Evolutionary conservation across 306 rosid species (phyloP).

Genomic region (Acacia confusa): DNA sequence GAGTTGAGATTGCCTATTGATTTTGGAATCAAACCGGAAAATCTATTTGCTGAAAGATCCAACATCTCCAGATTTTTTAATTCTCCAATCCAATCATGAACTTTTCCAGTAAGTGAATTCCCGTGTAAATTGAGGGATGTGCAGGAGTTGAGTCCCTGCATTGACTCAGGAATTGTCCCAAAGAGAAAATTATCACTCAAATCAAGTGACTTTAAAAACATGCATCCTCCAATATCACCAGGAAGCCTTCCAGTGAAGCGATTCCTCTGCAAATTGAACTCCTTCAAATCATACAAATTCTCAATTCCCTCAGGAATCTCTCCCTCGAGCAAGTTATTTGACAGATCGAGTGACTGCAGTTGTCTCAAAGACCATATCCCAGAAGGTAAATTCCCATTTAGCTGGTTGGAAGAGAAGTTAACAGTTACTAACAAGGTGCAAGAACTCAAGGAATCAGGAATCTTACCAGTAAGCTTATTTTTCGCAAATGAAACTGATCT

Average conservation of each 20-base stretch:
- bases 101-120: conserved; percentile 62
- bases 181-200: conserved; percentile 69
- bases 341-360: conserved; percentile 70
- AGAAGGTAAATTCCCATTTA: conserved; percentile 62
- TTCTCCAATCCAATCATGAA: conserved; percentile 89
- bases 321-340: conserved; percentile 74
- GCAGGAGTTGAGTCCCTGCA: conserved; percentile 66
- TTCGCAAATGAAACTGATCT: conserved; percentile 64
- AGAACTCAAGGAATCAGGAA: conserved; percentile 75
- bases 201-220: conserved; percentile 60
- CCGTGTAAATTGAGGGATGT: conserved; percentile 60
- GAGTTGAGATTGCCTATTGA: conserved; percentile 71
- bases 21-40: conserved; percentile 71
- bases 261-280: conserved; percentile 56
- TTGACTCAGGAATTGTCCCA: conserved; percentile 69
- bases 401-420: conserved; percentile 68
- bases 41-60: conserved; percentile 71
- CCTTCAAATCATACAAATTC: conserved; percentile 63
- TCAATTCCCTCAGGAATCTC: conserved; percentile 67
- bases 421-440: conserved; percentile 58
- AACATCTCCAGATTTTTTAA: conserved; percentile 56
- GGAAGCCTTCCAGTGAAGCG: conserved; percentile 69
- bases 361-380: conserved; percentile 80
- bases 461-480: conserved; percentile 66
- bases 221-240: conserved; percentile 64